Evolutionary conservation across 2,329 filamentous ascomycete species (phyloP).

Genomic region (Sporothrix pallida): DNA sequence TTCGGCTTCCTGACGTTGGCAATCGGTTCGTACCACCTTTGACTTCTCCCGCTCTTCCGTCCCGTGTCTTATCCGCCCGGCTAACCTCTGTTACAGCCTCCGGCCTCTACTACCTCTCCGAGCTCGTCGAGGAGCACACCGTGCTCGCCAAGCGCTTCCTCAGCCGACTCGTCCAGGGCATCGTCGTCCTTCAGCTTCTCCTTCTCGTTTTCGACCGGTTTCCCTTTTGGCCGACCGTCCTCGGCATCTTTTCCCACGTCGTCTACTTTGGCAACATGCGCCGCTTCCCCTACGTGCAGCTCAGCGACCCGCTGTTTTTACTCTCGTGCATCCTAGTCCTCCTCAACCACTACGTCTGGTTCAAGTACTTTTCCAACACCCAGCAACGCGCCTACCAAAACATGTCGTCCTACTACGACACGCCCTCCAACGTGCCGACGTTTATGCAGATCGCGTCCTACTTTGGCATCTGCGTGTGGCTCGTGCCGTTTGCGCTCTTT

Average conservation of each 20-base stretch:
- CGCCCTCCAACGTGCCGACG: slow-evolving; percentile 67
- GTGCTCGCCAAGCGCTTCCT: slow-evolving; percentile 89
- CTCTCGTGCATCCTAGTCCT: slow-evolving; percentile 81
- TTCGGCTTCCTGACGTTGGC: slow-evolving; percentile 94
- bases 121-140: slow-evolving; percentile 97
- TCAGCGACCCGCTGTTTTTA: slow-evolving; percentile 86
- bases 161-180: slow-evolving; percentile 79
- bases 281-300: slow-evolving; percentile 75
- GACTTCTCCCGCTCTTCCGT: too few relatives aligned
- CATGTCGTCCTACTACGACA: slow-evolving; percentile 66
- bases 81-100: slow-evolving; percentile 65
- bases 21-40: slow-evolving; percentile 66
- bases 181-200: slow-evolving; percentile 75
- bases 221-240: slow-evolving; percentile 72
- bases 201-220: slow-evolving; percentile 86
- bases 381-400: slow-evolving; percentile 64
- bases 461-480: slow-evolving; percentile 95
- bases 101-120: slow-evolving; percentile 97
- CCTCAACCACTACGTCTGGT: slow-evolving; percentile 94
- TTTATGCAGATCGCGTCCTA: slow-evolving; percentile 96
- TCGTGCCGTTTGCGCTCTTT: slow-evolving; percentile 93
- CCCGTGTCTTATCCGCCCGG: not conserved
- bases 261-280: slow-evolving; percentile 88
- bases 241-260: slow-evolving; percentile 80
- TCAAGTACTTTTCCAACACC: slow-evolving; percentile 81